These are phyloP conservation scores for Saturnispora kantuleensis DNA, from an alignment of 805 yeast species.

Conservation along the genomic window DNA sequence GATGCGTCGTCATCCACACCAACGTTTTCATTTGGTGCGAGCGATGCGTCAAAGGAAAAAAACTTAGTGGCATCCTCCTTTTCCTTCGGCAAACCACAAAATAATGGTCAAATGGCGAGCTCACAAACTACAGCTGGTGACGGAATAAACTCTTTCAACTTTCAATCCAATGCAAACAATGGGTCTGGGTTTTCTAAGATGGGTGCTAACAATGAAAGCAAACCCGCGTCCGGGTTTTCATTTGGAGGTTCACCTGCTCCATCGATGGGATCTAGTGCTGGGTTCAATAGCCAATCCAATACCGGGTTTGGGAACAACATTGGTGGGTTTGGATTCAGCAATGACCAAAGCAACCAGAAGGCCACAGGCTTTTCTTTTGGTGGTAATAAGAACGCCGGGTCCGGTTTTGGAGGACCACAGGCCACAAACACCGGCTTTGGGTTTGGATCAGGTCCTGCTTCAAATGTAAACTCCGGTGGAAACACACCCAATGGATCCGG, in stretches of 20 bases:
- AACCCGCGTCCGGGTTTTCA: not conserved
- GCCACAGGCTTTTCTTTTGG: not conserved
- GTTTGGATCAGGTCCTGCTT: conserved; percentile 6
- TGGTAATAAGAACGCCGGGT: no score
- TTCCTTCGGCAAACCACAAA: no score
- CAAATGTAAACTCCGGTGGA: conserved; percentile 1
- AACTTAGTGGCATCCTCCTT: no score
- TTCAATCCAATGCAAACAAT: not conserved
- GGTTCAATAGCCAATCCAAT: not conserved
- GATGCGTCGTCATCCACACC: no score
- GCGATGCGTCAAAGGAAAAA: no score
- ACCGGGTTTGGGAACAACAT: conserved; percentile 3
- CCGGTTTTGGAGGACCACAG: not conserved
- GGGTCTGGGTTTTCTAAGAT: conserved; percentile 2
- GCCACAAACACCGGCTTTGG: conserved; percentile 2
- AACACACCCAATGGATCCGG: conserved; percentile 2
- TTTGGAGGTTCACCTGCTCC: not conserved
- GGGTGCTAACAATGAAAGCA: not conserved
- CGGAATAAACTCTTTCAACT: not conserved
- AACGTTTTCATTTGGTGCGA: no score
- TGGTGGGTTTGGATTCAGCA: no score
- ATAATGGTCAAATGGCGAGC: no score
- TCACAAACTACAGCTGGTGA: no score
- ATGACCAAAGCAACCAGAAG: not conserved
- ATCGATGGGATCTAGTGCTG: not conserved